Evolutionary conservation across 2,329 filamentous ascomycete species (phyloP).

Genomic region (Ophiostoma piceae): DNA sequence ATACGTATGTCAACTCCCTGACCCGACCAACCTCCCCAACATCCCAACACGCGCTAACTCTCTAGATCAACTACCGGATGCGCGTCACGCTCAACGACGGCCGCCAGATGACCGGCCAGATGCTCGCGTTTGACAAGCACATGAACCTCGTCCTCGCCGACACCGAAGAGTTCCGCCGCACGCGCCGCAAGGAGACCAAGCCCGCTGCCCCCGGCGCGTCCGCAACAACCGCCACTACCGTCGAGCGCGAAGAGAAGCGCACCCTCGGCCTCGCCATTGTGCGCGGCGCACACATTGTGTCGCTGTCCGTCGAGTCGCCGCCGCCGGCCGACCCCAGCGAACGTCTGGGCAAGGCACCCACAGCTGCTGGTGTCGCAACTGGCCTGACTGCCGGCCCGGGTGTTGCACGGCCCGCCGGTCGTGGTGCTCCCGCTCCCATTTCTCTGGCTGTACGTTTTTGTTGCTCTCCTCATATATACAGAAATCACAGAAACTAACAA

Average conservation of each 20-base stretch:
- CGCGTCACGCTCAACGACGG: slow-evolving; percentile 91
- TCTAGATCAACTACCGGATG: slow-evolving; percentile 98
- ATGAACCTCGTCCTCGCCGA: slow-evolving; percentile 99
- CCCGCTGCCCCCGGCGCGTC: slow-evolving; percentile 48
- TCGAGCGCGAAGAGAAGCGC: slow-evolving; percentile 94
- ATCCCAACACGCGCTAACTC: slow-evolving; percentile 29
- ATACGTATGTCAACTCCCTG: slow-evolving; percentile 53
- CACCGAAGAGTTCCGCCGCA: slow-evolving; percentile 92
- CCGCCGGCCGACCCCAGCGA: slow-evolving; percentile 90
- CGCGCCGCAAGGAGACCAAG: slow-evolving; percentile 79
- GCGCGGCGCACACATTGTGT: slow-evolving; percentile 90
- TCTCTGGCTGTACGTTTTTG: slow-evolving; percentile 64
- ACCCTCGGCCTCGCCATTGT: slow-evolving; percentile 94
- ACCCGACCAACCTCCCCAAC: no score
- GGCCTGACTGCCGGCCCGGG: slow-evolving; percentile 78
- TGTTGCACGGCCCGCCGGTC: slow-evolving; percentile 83
- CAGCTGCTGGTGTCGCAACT: slow-evolving; percentile 58
- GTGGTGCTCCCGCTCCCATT: slow-evolving; percentile 65
- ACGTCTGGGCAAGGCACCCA: slow-evolving; percentile 71
- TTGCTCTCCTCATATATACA: no score
- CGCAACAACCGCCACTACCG: slow-evolving; percentile 54
- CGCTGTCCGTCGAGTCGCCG: slow-evolving; percentile 89
- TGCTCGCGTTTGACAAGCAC: slow-evolving; percentile 99
- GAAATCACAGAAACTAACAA: slow-evolving; percentile 25
- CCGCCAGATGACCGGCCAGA: slow-evolving; percentile 93